Base-by-base conservation (phyloP, 139 green algal species). In the Pycnococcus provasolii region DNA sequence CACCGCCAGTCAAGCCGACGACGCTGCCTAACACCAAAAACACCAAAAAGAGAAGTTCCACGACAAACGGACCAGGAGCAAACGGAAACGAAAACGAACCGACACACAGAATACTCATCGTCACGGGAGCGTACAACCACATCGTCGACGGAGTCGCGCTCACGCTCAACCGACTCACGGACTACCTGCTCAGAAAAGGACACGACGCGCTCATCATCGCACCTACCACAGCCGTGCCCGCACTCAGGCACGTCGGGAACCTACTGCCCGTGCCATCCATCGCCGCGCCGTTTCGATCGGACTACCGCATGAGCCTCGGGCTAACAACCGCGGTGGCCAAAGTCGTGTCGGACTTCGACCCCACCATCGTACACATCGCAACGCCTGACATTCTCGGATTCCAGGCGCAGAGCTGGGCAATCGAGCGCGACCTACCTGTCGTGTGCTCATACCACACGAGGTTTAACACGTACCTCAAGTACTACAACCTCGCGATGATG, bases 131-230 rank as follows among this genome's bases (percentile, higher is more conserved):
- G 15, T 69, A 69, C 62, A 66, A 60, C 15, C 46, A 69, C 62
- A 60, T 69, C 62, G 52, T 60, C n/a, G 62, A 69, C 62, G 62
- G 62, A 5, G 62, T 69, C 8, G n/a, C 42, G n/a, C 40, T 69
- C 43, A 69, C 62, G 6, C 26, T 58, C 43, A 69, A 69, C 62
- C 46, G 48, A 11, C 46, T 69, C 15, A 45, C 42, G 9, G 42
- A 26, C 15, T 66, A 43, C 42, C 45, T 69, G 13, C 37, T 47
- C 37, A 26, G 43, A 6, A 39, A 69, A 26, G 62, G 62, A 6
- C 62, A 69, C 62, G 6, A 66, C n/a, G 46, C 61, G 37, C 43
- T 50, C 15, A 13, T 69, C 5, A 60, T 69, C 43, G 40, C 42
- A 4, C 62, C 62, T 4, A 69, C 62, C 6, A 39, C 15, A 11